phyloP scores from a whole-genome alignment of 1,139 yeast species.

The Lodderomyces oxycetoniae region DNA sequence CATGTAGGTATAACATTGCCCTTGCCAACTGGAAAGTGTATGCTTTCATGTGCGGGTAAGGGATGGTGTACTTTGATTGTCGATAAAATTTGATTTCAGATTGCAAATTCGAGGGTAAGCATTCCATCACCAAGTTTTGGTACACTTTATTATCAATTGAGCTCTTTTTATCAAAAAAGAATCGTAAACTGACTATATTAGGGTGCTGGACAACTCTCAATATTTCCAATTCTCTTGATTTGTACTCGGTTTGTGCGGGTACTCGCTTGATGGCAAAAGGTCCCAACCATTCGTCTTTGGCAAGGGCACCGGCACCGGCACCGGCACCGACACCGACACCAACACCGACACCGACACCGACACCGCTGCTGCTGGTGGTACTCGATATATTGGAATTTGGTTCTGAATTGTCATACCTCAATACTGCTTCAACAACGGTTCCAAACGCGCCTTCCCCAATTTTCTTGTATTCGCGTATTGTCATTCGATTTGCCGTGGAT shows the following conservation, averaged over 20 bases:
- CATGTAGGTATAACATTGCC: slow-evolving; percentile 77
- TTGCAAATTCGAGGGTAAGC: slow-evolving; percentile 75
- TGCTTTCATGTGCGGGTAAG: slow-evolving; percentile 69
- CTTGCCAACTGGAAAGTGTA: slow-evolving; percentile 78
- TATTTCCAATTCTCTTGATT: slow-evolving; percentile 73
- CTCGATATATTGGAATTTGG: slow-evolving; percentile 5
- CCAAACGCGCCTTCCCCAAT: slow-evolving; percentile 87
- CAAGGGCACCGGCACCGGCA: slow-evolving; percentile 9
- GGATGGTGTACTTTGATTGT: slow-evolving; percentile 57
- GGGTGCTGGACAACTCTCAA: slow-evolving; percentile 73
- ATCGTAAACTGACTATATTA: slow-evolving; percentile 63
- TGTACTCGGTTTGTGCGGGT: slow-evolving; percentile 81
- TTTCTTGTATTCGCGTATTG: slow-evolving; percentile 63
- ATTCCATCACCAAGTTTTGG: slow-evolving; percentile 81
- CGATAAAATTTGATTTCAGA: slow-evolving; percentile 68
- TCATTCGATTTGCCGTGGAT: slow-evolving; percentile 53
- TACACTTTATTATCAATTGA: slow-evolving; percentile 59
- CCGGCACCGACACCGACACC: background rate
- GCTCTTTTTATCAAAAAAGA: slow-evolving; percentile 62
- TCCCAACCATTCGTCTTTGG: slow-evolving; percentile 51
- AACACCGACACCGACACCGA: background rate
- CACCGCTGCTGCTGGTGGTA: slow-evolving; percentile 1
- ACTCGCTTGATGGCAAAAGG: slow-evolving; percentile 81
- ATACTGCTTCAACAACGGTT: slow-evolving; percentile 71
- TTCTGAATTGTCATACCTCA: slow-evolving; percentile 21